Percentiles rank a stretch among this genome's conserved stretches.
Conservation (phyloP, 1,284 basidiomycete species). For the Microbotryum scabiosae region DNA sequence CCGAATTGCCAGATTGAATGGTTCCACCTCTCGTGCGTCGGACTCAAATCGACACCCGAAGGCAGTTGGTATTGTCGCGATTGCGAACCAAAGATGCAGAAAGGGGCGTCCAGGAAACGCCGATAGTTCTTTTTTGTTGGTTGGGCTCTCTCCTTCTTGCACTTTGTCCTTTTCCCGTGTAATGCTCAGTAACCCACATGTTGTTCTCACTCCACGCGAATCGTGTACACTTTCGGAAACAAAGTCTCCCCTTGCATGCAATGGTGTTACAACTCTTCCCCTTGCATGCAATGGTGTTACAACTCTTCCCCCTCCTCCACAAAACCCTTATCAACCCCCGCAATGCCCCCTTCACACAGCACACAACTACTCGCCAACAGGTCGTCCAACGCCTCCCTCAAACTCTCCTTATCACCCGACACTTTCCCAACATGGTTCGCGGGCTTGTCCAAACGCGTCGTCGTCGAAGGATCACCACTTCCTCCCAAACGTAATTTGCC, state of each 20-base stretch:
- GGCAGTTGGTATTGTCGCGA: constrained; percentile 74
- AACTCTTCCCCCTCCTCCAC: constrained; percentile 1
- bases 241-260: too few species aligned
- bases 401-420: constrained; percentile 49
- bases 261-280: not conserved
- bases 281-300: not conserved
- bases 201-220: too few species aligned
- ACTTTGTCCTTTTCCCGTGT: too few species aligned
- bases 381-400: constrained; percentile 74
- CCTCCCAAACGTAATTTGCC: constrained; percentile 49
- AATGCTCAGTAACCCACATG: too few species aligned
- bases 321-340: constrained; percentile 58
- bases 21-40: constrained; percentile 70
- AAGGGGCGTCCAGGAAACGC: not conserved
- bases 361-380: constrained; percentile 79
- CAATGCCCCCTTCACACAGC: constrained; percentile 78
- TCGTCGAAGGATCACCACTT: constrained; percentile 54
- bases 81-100: constrained; percentile 41
- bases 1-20: constrained; percentile 33
- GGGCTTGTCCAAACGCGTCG: constrained; percentile 47
- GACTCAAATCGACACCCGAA: constrained; percentile 59
- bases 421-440: constrained; percentile 43
- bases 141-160: too few species aligned
- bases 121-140: too few species aligned
- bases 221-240: too few species aligned